A percentile compares a stretch with the other conserved stretches of the same genome.
Evolutionary conservation across 2,329 filamentous ascomycete species (phyloP).

Genomic region (Fusarium penzigii): DNA sequence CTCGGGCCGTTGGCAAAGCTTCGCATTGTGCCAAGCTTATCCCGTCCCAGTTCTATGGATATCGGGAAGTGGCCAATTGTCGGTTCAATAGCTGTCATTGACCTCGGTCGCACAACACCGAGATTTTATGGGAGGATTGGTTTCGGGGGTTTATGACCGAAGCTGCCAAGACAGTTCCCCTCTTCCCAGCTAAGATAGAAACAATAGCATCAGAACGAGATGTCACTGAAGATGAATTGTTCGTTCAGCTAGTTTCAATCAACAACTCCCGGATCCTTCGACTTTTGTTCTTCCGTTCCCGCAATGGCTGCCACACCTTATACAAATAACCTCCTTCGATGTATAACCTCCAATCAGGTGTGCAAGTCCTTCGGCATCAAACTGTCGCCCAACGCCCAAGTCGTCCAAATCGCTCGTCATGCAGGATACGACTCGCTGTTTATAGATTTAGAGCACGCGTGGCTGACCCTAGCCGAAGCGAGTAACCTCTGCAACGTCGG

Average conservation of each 20-base stretch:
- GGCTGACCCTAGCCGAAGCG: slow-evolving; percentile 29
- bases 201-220: too few relatives aligned
- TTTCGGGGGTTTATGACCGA: neutral
- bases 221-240: too few relatives aligned
- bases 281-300: neutral
- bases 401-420: slow-evolving; percentile 5
- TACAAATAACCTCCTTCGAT: slow-evolving; percentile 3
- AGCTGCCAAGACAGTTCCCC: neutral
- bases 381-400: slow-evolving; percentile 1
- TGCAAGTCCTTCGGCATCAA: slow-evolving; percentile 11
- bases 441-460: slow-evolving; percentile 39
- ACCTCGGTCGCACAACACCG: neutral
- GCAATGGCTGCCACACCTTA: neutral
- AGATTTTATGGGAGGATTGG: neutral
- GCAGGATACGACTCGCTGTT: slow-evolving; percentile 25
- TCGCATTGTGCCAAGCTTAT: too few relatives aligned
- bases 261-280: too few relatives aligned
- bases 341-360: slow-evolving; percentile 4
- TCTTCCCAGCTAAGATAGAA: neutral
- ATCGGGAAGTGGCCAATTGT: too few relatives aligned
- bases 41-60: too few relatives aligned
- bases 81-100: too few relatives aligned
- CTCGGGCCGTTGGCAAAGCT: too few relatives aligned
- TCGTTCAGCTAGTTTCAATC: too few relatives aligned
- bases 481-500: slow-evolving; percentile 26